These are phyloP conservation scores for Simplicillium aogashimaense DNA, from an alignment of 2,329 filamentous ascomycete species.

Conservation along the genomic window DNA sequence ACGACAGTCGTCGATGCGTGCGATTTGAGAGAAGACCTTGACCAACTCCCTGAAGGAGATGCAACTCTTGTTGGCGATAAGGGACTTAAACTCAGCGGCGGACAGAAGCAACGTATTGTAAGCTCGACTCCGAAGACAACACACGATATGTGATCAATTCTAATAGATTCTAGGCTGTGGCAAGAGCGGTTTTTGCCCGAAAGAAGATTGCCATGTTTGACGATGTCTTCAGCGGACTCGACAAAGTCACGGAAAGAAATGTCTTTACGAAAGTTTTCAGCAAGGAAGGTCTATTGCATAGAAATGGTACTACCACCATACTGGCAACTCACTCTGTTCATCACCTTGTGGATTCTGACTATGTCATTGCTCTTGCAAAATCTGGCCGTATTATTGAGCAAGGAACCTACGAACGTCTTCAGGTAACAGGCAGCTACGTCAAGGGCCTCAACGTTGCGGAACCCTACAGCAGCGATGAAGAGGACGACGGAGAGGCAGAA, in stretches of 20 bases:
- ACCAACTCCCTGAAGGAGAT: background rate
- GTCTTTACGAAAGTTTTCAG: background rate
- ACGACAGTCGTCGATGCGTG: constrained; percentile 21
- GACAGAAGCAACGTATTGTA: background rate
- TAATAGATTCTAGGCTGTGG: background rate
- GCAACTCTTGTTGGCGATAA: background rate
- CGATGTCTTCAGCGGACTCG: background rate
- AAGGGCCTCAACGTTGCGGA: background rate
- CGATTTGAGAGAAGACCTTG: background rate
- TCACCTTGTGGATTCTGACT: background rate
- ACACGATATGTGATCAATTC: background rate
- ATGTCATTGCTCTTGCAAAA: background rate
- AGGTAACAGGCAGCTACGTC: background rate
- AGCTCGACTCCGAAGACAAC: background rate
- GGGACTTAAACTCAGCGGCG: background rate
- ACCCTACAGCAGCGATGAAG: background rate
- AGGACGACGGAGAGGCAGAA: background rate
- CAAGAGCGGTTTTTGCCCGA: background rate
- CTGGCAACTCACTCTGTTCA: background rate
- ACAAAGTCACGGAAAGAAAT: background rate
- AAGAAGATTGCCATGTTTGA: background rate
- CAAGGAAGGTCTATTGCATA: background rate
- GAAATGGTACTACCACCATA: background rate
- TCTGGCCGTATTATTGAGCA: background rate
- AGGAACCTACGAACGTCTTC: background rate